These are phyloP conservation scores for Mesembryanthemum crystallinum DNA, from an alignment of 148 eudicot genomes.

Conservation along the genomic window DNA sequence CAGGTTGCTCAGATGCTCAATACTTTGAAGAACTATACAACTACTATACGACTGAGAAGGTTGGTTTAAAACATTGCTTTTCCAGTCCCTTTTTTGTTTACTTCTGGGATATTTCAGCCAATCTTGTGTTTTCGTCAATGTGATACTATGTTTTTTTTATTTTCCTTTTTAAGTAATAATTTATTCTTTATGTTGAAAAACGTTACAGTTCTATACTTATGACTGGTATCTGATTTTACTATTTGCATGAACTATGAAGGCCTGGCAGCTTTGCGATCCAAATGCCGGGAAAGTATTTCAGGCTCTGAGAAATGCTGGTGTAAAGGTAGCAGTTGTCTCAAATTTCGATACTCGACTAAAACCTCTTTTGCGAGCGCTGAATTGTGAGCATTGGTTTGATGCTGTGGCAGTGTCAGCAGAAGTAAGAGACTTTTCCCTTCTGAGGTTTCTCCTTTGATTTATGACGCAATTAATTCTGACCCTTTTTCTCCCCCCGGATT, in stretches of 20 bases:
- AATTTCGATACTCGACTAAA: conserved; percentile 88
- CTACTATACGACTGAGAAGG: conserved; percentile 91
- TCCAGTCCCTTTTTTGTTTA: neutral
- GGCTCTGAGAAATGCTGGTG: conserved; percentile 72
- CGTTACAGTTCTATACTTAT: no score
- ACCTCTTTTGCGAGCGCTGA: conserved; percentile 74
- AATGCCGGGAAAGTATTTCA: conserved; percentile 84
- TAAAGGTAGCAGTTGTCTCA: conserved; percentile 86
- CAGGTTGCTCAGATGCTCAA: conserved; percentile 88
- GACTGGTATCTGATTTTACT: neutral
- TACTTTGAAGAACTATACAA: conserved; percentile 95
- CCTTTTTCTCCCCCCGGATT: neutral
- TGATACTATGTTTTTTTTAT: neutral
- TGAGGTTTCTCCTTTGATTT: neutral
- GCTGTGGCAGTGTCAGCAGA: conserved; percentile 98
- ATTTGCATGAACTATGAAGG: conserved; percentile 38
- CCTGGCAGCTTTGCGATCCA: conserved; percentile 96
- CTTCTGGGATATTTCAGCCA: no score
- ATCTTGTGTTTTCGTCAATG: neutral
- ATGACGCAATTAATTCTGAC: neutral
- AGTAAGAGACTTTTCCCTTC: conserved; percentile 37
- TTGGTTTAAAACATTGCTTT: conserved; percentile 11
- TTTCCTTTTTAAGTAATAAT: no score
- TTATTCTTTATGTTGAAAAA: neutral
- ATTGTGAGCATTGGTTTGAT: conserved; percentile 99